Percentiles rank a stretch among this genome's conserved stretches.
phyloP scores from a whole-genome alignment of 331 rosid genomes.

The Quercus tomentella region DNA sequence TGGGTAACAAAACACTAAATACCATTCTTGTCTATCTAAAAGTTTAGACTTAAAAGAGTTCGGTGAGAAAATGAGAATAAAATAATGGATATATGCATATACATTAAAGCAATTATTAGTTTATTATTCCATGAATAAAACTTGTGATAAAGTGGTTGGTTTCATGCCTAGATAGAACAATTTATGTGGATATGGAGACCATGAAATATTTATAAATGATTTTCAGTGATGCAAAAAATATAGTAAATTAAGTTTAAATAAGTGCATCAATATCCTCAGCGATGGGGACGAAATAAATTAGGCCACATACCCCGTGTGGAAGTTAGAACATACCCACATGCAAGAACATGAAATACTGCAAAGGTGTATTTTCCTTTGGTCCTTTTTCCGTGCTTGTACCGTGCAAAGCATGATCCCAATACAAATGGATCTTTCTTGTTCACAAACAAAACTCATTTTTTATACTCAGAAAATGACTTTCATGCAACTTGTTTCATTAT shows the following conservation, averaged over 20 bases:
- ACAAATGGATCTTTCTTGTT: not conserved
- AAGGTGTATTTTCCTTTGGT: not conserved
- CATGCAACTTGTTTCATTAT: not conserved
- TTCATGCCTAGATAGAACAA: too few species aligned
- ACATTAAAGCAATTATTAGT: too few species aligned
- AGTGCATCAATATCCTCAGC: not conserved
- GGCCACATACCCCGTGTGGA: slow-evolving; percentile 22
- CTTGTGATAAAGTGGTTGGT: too few species aligned
- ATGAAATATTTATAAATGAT: not conserved
- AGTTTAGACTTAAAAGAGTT: too few species aligned
- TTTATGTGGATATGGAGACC: not conserved
- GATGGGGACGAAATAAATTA: not conserved
- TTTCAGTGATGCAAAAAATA: not conserved
- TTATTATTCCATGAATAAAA: too few species aligned
- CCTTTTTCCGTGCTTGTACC: slow-evolving; percentile 5
- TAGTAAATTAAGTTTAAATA: too few species aligned
- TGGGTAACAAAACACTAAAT: too few species aligned
- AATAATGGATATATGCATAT: too few species aligned
- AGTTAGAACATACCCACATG: slow-evolving; percentile 36
- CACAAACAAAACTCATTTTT: not conserved
- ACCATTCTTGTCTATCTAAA: too few species aligned
- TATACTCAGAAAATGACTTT: not conserved
- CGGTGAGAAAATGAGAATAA: too few species aligned
- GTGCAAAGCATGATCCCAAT: slow-evolving; percentile 6
- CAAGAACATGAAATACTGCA: slow-evolving; percentile 21